Evolutionary conservation across 176 grass and related monocot species (phyloP).

Genomic region (Hyparrhenia diplandra): DNA sequence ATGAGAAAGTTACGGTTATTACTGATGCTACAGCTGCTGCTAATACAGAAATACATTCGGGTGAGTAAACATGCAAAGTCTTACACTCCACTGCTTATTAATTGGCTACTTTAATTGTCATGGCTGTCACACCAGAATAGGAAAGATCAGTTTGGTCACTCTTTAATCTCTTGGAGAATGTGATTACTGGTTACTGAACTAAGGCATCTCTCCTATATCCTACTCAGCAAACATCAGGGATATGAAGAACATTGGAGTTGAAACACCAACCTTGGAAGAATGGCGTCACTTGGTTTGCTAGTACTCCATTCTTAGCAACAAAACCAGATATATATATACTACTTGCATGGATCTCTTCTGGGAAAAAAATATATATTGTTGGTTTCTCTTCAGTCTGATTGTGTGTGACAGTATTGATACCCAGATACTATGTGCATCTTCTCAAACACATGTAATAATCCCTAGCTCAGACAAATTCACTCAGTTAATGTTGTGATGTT

Average conservation of each 20-base stretch:
- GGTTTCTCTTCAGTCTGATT: too few species aligned
- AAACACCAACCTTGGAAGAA: slow-evolving; percentile 68
- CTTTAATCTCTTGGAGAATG: background rate
- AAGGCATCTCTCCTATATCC: background rate
- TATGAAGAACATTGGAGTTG: slow-evolving; percentile 74
- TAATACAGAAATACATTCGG: slow-evolving; percentile 66
- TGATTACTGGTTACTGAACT: background rate
- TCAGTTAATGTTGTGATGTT: too few species aligned
- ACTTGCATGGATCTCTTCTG: too few species aligned
- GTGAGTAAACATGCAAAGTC: slow-evolving; percentile 26
- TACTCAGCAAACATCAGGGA: slow-evolving; percentile 70
- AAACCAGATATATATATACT: too few species aligned
- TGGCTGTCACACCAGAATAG: background rate
- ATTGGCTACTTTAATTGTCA: background rate
- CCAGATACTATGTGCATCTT: too few species aligned
- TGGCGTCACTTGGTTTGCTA: slow-evolving; percentile 33
- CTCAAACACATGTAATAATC: too few species aligned
- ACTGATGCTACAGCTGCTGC: slow-evolving; percentile 84
- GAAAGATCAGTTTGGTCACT: background rate
- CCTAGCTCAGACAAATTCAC: too few species aligned
- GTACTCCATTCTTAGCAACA: background rate
- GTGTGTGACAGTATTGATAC: too few species aligned
- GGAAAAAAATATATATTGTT: too few species aligned
- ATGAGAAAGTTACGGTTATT: slow-evolving; percentile 68
- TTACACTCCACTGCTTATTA: background rate